Evolutionary conservation across 768 basidiomycete genomes (phyloP), one percentile per base, ranked within the genome.

Genomic region (Kwoniella sp.): DNA sequence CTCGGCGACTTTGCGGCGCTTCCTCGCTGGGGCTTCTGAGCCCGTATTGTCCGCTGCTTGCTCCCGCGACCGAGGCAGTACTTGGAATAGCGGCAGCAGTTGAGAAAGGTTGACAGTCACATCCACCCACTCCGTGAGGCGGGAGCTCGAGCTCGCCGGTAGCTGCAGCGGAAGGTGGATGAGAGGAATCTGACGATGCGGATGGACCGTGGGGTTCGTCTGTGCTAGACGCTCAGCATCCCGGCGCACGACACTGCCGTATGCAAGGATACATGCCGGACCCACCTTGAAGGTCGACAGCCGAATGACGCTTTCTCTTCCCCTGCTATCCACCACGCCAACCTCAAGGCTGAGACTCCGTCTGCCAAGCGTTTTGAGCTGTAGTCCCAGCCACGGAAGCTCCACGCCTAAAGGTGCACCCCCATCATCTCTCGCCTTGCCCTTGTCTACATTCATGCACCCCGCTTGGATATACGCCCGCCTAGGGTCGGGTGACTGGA

Each of bases 391-490:
- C 57, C 63, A 65, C 1, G 56, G 57, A 3, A 66, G 40, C 46
- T 62, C 52, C 15, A 70, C 49, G 27, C 67, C 71, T 12, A 73
- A 50, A 2, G 63, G 60, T 37, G 53, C 12, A 14, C 1, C 11
- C 11, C 14, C 34, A 17, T 40, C 41, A 20, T 34, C 47, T 17
- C 47, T 26, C 15, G 10, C 36, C 44, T 54, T 55, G 8, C 53
- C 53, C 52, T 53, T 54, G 15, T 47, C 46, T 22, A 31, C 39
- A 44, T 22, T 53, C 44, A 5, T 6, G 12, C 14, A 20, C 37
- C 69, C 71, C 27, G 69, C 61, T 57, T 73, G 71, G 22, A 73
- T 67, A 33, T 59, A 73, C 0, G 69, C 69, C 7, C 45, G 25
- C 14, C 34, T 31, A 3, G 57, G 37, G 23, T 48, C 52, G 11